Evolutionary conservation across 352 stramenopile species (phyloP), one percentile per base, ranked within the genome.

Genomic region (Albugo candida): DNA sequence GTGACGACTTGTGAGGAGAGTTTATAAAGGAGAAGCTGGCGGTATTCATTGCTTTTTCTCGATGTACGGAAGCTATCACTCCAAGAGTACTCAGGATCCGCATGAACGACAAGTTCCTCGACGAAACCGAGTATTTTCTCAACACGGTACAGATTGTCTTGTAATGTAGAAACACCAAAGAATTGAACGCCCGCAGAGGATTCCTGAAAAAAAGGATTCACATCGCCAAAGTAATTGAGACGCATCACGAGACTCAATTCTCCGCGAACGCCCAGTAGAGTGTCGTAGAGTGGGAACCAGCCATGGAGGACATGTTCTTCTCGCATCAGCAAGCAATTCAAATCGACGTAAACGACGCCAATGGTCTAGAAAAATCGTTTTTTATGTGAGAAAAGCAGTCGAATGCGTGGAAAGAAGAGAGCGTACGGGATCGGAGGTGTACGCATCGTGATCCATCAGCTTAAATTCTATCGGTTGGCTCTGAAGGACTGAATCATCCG

Each of bases 241-340:
- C 97, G 95, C 31, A 98, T 86, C 17, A 93, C 87, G 16, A 99
- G 58, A 39, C 71, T 83, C 34, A 99, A 63, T 65, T 97, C 91
- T 43, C 94, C 96, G 21, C 92, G 78, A 35, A 99, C 88, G 17
- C 94, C 94, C 5, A 95, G 56, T 4, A 98, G 59, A 17, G 93
- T 98, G 68, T 98, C 93, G 60, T 98, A 99, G 10, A 99, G 76
- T 3, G 94, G 94, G 67, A 98, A 98, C 91, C 91, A 98, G 27
- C 94, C 94, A 55, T 97, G 87, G 53, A 98, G 95, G 37, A 83
- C 74, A 47, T 89, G 67, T 16, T 67, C 71, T 48, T 87, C 76
- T 19, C 72, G 68, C 75, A 97, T 98, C n/a, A 99, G 59, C 34
- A 99, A 67, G 41, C 92, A 96, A 75, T 98, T 98, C 36, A 99